A percentile compares a stretch with the other conserved stretches of the same genome.
phyloP scores from a whole-genome alignment of 768 basidiomycete genomes.

The Leccinellum luteum region DNA sequence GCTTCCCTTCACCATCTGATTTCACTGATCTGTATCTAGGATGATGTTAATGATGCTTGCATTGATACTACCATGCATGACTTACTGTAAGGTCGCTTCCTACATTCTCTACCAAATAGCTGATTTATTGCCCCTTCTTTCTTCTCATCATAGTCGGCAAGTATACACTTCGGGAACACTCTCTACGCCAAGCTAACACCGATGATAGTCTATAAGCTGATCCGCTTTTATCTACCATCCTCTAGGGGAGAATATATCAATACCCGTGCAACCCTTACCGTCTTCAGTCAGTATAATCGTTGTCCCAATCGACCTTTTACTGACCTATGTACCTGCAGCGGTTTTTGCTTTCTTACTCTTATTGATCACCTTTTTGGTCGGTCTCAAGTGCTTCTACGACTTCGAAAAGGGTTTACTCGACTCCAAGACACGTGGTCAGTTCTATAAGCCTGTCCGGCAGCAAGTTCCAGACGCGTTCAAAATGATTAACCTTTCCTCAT shows the following conservation, averaged over 20 bases:
- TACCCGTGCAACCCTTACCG: constrained; percentile 77
- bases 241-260: constrained; percentile 56
- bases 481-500: constrained; percentile 30
- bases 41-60: constrained; percentile 70
- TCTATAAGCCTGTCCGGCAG: constrained; percentile 32
- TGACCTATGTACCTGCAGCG: constrained; percentile 40
- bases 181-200: not conserved
- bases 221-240: constrained; percentile 70
- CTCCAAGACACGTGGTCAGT: constrained; percentile 76
- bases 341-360: constrained; percentile 74
- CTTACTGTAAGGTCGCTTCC: constrained; percentile 59
- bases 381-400: constrained; percentile 76
- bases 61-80: constrained; percentile 74
- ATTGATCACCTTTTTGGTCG: constrained; percentile 71
- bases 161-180: not conserved
- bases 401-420: constrained; percentile 76
- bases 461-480: constrained; percentile 19
- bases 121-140: constrained; percentile 1
- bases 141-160: constrained; percentile 26
- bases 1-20: not conserved
- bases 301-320: not conserved
- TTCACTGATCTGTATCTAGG: constrained; percentile 29
- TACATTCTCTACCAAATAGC: not conserved
- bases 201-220: constrained; percentile 73
- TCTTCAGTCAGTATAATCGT: constrained; percentile 60